These are phyloP conservation scores for Penicillium decumbens DNA, from an alignment of 2,329 filamentous ascomycete genomes.

Conservation along the genomic window DNA sequence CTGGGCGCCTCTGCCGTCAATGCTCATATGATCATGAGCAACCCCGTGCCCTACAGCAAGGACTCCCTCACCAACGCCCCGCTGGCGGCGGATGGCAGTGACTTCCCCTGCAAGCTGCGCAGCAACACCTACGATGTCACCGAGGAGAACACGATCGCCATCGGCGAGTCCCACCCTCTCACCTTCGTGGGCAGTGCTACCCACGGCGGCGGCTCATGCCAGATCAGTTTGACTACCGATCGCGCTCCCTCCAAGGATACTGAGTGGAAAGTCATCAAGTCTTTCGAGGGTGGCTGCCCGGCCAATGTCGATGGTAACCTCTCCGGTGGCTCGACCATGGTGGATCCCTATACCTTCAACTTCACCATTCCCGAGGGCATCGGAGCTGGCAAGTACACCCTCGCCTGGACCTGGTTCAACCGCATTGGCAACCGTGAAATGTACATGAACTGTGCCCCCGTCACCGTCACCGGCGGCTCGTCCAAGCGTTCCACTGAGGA, in stretches of 20 bases:
- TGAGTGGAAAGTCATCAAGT: conserved; percentile 84
- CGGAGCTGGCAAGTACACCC: conserved; percentile 68
- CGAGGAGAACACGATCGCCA: conserved; percentile 56
- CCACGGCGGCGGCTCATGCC: conserved; percentile 90
- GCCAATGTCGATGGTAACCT: conserved; percentile 58
- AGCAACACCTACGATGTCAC: conserved; percentile 38
- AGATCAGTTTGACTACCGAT: conserved; percentile 80
- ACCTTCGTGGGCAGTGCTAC: conserved; percentile 66
- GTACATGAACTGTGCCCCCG: conserved; percentile 92
- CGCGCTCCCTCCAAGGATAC: conserved; percentile 60
- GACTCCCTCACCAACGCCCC: conserved; percentile 59
- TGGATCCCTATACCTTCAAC: conserved; percentile 56
- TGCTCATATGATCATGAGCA: conserved; percentile 71
- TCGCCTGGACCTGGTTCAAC: conserved; percentile 96
- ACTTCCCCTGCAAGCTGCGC: conserved; percentile 80
- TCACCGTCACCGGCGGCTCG: conserved; percentile 57
- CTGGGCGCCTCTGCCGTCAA: conserved; percentile 54
- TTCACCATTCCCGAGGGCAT: conserved; percentile 69
- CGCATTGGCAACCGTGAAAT: conserved; percentile 88
- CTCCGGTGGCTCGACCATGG: conserved; percentile 43
- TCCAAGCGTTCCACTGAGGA: conserved; percentile 40
- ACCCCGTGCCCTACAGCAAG: conserved; percentile 60
- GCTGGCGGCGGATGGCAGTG: conserved; percentile 52
- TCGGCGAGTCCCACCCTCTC: conserved; percentile 60
- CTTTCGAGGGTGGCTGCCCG: conserved; percentile 80